phyloP scores from a whole-genome alignment of 2,329 filamentous ascomycete species.

The Bipolaris sorokiniana region DNA sequence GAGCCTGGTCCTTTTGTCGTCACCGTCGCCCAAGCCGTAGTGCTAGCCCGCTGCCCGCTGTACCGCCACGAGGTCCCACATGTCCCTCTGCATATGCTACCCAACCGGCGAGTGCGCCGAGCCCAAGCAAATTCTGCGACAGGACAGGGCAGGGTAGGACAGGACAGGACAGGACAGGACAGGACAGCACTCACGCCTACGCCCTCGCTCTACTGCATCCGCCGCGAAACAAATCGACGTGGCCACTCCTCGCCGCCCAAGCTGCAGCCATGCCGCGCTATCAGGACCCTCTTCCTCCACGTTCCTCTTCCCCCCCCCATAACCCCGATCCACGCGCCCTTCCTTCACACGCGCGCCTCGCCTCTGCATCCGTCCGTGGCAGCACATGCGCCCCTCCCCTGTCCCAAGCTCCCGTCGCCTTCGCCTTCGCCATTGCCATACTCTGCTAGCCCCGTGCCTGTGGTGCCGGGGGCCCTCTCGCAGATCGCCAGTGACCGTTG shows the following conservation, averaged over 20 bases:
- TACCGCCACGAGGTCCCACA: constrained; percentile 37
- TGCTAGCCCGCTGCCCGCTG: constrained; percentile 28
- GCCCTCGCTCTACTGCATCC: not conserved
- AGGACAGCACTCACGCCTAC: constrained; percentile 2
- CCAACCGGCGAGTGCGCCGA: constrained; percentile 34
- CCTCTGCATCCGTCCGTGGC: constrained; percentile 2
- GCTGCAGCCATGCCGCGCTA: constrained; percentile 4
- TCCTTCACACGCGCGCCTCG: constrained; percentile 1
- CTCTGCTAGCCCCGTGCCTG: constrained; percentile 3
- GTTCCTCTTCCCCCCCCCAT: not conserved
- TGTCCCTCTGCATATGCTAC: constrained; percentile 21
- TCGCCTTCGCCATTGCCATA: not conserved
- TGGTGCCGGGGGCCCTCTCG: not conserved
- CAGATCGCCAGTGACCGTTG: constrained; percentile 8
- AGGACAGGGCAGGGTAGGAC: not conserved
- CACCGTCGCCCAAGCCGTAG: constrained; percentile 29
- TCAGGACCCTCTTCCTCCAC: not conserved
- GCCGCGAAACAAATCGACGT: not conserved
- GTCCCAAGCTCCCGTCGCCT: not conserved
- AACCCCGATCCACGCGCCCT: not conserved
- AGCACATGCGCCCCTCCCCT: constrained; percentile 1
- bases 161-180: too few species aligned
- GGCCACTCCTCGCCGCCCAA: constrained; percentile 2
- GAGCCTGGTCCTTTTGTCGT: constrained; percentile 12
- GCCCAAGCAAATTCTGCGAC: constrained; percentile 14